phyloP scores from a whole-genome alignment of 2,329 filamentous ascomycete species.

The Chlorencoelia australis region DNA sequence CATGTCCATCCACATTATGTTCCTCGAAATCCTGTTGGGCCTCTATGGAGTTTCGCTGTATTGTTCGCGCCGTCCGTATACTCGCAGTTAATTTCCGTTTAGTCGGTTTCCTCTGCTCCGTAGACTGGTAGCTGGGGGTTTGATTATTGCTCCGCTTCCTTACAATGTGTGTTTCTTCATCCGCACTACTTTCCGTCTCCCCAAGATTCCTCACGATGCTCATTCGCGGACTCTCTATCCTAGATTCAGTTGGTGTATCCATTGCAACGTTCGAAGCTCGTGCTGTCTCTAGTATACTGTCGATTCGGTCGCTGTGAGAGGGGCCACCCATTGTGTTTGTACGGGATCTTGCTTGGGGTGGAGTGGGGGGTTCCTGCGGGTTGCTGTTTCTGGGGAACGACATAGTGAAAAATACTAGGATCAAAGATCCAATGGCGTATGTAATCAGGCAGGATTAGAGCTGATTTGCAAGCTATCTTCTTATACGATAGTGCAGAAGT shows the following conservation, averaged over 20 bases:
- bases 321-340: no score
- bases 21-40: conserved; percentile 9
- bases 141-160: no score
- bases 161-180: conserved; percentile 33
- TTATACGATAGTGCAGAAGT: no score
- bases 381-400: no score
- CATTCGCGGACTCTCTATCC: conserved; percentile 2
- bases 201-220: conserved; percentile 1
- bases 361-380: no score
- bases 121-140: conserved; percentile 21
- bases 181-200: conserved; percentile 22
- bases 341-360: no score
- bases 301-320: conserved; percentile 9
- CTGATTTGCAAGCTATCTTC: no score
- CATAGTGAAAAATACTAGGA: no score
- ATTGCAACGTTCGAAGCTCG: conserved; percentile 14
- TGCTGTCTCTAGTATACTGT: conserved; percentile 19
- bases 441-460: no score
- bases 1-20: conserved; percentile 24
- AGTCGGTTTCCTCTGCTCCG: conserved; percentile 8
- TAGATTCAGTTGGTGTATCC: conserved; percentile 3
- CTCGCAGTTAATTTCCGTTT: no score
- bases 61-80: conserved; percentile 7
- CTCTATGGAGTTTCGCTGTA: conserved; percentile 3
- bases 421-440: no score